A percentile compares a stretch with the other conserved stretches of the same genome.
These are phyloP conservation scores for Talinum fruticosum DNA, from an alignment of 148 eudicot species.

Conservation along the genomic window DNA sequence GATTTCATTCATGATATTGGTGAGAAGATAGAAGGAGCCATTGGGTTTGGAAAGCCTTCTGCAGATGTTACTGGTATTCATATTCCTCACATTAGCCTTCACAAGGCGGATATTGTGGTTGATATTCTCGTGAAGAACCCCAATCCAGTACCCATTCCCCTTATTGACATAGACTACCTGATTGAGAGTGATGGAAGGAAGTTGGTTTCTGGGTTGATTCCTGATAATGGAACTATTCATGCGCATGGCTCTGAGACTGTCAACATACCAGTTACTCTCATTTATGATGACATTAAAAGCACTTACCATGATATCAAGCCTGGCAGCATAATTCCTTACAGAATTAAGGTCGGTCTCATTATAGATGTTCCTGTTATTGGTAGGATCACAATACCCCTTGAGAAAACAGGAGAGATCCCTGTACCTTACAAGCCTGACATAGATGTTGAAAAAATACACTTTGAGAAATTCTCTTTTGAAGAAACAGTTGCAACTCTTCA, in stretches of 20 bases:
- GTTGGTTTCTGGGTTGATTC: conserved; percentile 84
- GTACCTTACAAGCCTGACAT: conserved; percentile 94
- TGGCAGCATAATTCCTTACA: conserved; percentile 89
- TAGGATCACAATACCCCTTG: conserved; percentile 82
- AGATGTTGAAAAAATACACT: conserved; percentile 76
- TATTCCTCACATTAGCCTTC: conserved; percentile 65
- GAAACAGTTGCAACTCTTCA: conserved; percentile 79
- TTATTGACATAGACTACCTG: conserved; percentile 83
- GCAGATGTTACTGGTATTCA: conserved; percentile 79
- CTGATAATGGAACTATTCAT: conserved; percentile 91
- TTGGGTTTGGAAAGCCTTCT: conserved; percentile 90
- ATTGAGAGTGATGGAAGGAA: conserved; percentile 92
- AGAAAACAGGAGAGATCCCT: conserved; percentile 91
- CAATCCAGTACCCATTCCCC: conserved; percentile 89
- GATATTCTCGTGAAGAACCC: conserved; percentile 92
- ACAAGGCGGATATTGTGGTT: conserved; percentile 70
- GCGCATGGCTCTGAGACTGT: conserved; percentile 95
- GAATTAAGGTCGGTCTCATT: conserved; percentile 73
- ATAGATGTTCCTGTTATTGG: conserved; percentile 91
- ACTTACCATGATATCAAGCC: conserved; percentile 76
- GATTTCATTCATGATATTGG: conserved; percentile 86
- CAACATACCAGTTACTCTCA: conserved; percentile 67
- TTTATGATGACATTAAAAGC: conserved; percentile 74
- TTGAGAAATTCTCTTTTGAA: conserved; percentile 81
- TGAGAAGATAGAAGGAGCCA: conserved; percentile 84